Evolutionary conservation across 306 rosid genomes (phyloP), one percentile per base, ranked within the genome.

Genomic region (Lablab purpureus): DNA sequence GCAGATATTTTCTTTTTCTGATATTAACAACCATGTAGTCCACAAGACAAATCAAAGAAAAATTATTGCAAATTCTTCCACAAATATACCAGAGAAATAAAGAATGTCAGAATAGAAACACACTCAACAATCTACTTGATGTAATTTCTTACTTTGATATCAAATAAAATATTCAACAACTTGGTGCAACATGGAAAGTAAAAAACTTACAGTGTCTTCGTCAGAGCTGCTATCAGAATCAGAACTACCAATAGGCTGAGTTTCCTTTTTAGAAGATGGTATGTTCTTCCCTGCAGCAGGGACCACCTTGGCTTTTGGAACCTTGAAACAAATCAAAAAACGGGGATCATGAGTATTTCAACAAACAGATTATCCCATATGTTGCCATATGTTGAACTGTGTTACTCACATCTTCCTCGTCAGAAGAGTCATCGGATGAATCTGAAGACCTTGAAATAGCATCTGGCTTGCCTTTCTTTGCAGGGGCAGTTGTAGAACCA

Each of bases 401-500:
- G 34, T 22, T 19, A 75, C 91, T 84, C 77, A 89, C 93, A 21
- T 87, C 87, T 12, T 75, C 87, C 30, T 84, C 86, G 8, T 79
- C 87, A 12, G 93, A 83, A 27, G 71, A 78, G 0, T 72, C 83
- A 30, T 79, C 86, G 1, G 84, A 68, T n/a, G 81, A 76, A 25
- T 37, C 84, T 27, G 67, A 50, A 11, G 84, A 82, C n/a, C 19
- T 68, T 25, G 82, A 68, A 45, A 30, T 40, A 40, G 79, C 0
- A 7, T 41, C 76, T 14, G 54, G 67, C 71, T 64, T 81, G 28
- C 30, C 74, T 71, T 85, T 85, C 80, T 88, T 80, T 15, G 70
- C 81, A 6, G 66, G 52, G 14, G 59, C 47, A 12, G 4, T 25
- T 58, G 13, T 2, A 37, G 43, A 15, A 2, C 59, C 80, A 71